Evolutionary conservation across 306 rosid genomes (phyloP).

Genomic region (Heteromeles arbutifolia): DNA sequence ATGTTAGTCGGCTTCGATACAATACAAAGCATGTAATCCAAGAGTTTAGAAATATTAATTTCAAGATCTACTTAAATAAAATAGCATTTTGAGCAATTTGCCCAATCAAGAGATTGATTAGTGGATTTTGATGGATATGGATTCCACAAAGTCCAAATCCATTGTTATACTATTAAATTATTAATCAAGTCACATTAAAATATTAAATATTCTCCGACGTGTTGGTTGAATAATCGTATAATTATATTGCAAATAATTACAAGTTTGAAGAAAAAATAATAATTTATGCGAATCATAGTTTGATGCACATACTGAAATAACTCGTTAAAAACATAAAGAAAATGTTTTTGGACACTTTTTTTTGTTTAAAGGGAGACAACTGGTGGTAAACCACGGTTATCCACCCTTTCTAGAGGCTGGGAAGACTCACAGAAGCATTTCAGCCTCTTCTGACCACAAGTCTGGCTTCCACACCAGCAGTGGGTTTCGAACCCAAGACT

Average conservation of each 20-base stretch:
- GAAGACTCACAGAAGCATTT: no score
- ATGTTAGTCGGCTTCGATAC: not conserved
- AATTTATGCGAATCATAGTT: not conserved
- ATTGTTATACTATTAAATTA: not conserved
- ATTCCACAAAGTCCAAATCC: not conserved
- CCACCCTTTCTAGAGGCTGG: no score
- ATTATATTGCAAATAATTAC: not conserved
- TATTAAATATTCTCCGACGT: not conserved
- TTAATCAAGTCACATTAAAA: not conserved
- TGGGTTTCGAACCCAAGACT: no score
- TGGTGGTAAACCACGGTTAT: no score
- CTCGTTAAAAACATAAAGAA: not conserved
- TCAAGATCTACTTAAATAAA: not conserved
- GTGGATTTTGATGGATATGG: not conserved
- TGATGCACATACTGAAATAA: not conserved
- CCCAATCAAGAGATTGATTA: not conserved
- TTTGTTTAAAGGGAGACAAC: no score
- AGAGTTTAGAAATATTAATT: not conserved
- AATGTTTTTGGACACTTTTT: no score
- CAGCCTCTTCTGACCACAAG: no score
- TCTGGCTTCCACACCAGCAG: no score
- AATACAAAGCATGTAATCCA: not conserved
- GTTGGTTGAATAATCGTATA: not conserved
- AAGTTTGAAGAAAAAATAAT: no score
- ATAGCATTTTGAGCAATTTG: not conserved